Percentiles rank a stretch among this genome's conserved stretches.
phyloP scores from a whole-genome alignment of 2,329 filamentous ascomycete species.

The Zelopaecilomyces penicillatus region DNA sequence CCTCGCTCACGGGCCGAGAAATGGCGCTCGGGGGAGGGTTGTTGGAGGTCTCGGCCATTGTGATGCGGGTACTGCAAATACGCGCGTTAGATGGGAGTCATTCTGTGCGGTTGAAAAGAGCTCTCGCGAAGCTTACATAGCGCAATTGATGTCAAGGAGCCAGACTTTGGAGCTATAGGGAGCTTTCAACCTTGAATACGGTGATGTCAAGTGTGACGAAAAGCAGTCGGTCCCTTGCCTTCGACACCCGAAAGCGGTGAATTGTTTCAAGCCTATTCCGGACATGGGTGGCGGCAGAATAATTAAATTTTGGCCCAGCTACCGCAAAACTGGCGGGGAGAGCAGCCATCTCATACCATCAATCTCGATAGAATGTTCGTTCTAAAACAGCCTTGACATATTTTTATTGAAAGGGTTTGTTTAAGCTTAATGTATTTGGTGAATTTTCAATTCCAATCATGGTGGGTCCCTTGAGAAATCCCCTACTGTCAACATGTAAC shows the following conservation, averaged over 20 bases:
- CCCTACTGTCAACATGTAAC: no score
- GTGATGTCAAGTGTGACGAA: slow-evolving; percentile 30
- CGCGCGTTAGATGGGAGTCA: no score
- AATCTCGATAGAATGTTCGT: no score
- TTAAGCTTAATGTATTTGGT: no score
- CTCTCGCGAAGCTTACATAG: slow-evolving; percentile 8
- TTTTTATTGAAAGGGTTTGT: no score
- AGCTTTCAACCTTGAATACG: slow-evolving; percentile 18
- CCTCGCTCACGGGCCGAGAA: slow-evolving; percentile 88
- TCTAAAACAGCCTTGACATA: no score
- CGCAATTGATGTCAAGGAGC: slow-evolving; percentile 11
- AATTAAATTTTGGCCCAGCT: slow-evolving; percentile 31
- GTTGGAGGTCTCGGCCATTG: slow-evolving; percentile 46
- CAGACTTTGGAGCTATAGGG: slow-evolving; percentile 17
- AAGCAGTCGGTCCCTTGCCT: slow-evolving; percentile 28
- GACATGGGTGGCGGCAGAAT: slow-evolving; percentile 34
- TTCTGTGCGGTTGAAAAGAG: not conserved
- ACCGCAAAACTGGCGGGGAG: not conserved
- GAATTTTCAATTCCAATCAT: no score
- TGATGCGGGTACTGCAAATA: slow-evolving; percentile 11
- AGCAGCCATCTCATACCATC: no score
- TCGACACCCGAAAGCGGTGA: slow-evolving; percentile 37
- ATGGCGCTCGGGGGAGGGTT: slow-evolving; percentile 52
- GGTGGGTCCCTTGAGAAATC: no score
- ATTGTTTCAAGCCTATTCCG: slow-evolving; percentile 11